Conservation (phyloP, 1,139 yeast species). For the Sugiyamaella grinbergsii region DNA sequence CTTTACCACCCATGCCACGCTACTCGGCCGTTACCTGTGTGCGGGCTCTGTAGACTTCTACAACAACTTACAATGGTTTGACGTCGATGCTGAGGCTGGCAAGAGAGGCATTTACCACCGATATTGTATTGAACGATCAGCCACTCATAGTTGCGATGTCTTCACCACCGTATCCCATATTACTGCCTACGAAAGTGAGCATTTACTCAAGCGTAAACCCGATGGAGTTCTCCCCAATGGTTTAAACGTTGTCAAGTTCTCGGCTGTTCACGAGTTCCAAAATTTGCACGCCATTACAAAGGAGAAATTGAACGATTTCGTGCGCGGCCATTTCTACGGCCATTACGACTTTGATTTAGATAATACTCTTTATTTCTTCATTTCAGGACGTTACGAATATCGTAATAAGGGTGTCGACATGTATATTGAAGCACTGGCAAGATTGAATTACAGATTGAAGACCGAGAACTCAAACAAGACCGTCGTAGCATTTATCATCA, state of each 20-base stretch:
- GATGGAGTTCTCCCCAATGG: conserved; percentile 98
- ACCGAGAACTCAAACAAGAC: conserved; percentile 82
- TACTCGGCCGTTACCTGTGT: conserved; percentile 91
- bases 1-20: conserved; percentile 96
- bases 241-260: conserved; percentile 90
- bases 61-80: conserved; percentile 86
- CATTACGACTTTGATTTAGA: conserved; percentile 93
- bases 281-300: conserved; percentile 90
- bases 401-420: conserved; percentile 97
- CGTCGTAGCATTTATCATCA: conserved; percentile 95
- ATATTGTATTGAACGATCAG: conserved; percentile 94
- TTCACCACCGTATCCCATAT: conserved; percentile 97
- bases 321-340: conserved; percentile 96
- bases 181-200: conserved; percentile 94
- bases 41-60: conserved; percentile 96
- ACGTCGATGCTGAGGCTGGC: conserved; percentile 97
- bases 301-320: conserved; percentile 90
- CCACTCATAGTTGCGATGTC: conserved; percentile 95
- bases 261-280: conserved; percentile 97
- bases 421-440: conserved; percentile 88
- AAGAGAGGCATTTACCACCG: conserved; percentile 96
- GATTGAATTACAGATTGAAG: conserved; percentile 85
- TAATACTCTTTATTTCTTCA: conserved; percentile 90
- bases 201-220: conserved; percentile 89
- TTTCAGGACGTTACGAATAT: conserved; percentile 96